Conservation (phyloP, 2,329 filamentous ascomycete genomes). For the Nemania sp. region DNA sequence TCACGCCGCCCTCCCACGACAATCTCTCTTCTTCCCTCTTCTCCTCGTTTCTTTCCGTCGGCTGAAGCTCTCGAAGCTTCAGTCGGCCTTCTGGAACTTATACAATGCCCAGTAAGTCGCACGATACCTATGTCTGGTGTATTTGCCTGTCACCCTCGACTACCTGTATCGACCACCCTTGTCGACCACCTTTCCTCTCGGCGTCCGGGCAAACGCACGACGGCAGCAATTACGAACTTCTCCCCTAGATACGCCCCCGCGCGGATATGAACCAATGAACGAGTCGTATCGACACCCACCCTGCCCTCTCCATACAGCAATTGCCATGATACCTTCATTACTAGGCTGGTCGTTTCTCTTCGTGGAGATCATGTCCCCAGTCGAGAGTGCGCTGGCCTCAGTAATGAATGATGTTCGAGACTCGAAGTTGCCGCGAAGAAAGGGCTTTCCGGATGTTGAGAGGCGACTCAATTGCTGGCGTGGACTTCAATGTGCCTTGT, state of each 20-base stretch:
- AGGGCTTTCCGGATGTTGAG: too few species aligned
- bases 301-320: not conserved
- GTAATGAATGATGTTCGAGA: too few species aligned
- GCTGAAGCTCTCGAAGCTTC: conserved; percentile 24
- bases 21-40: not conserved
- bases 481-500: too few species aligned
- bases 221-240: not conserved
- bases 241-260: not conserved
- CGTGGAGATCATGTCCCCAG: not conserved
- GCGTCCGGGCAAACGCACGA: not conserved
- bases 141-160: conserved; percentile 3
- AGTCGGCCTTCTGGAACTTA: conserved; percentile 11
- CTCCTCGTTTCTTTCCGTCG: not conserved
- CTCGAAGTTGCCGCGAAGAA: too few species aligned
- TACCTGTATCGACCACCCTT: not conserved
- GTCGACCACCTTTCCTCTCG: not conserved
- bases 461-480: too few species aligned
- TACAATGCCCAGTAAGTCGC: conserved; percentile 40
- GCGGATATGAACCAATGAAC: conserved; percentile 5
- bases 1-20: conserved; percentile 9
- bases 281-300: not conserved
- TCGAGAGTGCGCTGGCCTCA: not conserved
- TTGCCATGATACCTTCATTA: not conserved
- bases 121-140: not conserved
- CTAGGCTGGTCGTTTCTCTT: not conserved